Evolutionary conservation across 768 basidiomycete species (phyloP), one percentile per base, ranked within the genome.

Genomic region (Auriscalpium microsporum): DNA sequence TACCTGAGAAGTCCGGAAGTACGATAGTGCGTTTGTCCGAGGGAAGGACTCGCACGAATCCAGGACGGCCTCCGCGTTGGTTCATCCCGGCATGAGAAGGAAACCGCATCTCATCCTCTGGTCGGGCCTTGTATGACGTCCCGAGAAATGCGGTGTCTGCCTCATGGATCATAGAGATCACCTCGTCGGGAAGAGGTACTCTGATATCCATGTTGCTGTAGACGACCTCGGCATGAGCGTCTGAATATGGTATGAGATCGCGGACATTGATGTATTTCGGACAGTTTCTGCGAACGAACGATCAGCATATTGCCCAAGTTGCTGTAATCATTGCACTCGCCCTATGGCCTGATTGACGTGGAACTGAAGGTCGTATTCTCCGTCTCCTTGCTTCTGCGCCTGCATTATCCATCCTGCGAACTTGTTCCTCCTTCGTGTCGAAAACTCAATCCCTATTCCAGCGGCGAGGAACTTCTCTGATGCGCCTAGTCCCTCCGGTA

Each of bases 241-340:
- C 55, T 0, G 73, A 63, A 56, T 74, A 66, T 1, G 81, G 70
- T n/a, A 69, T 62, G 9, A 86, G 68, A 11, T 81, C 73, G 11
- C 82, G 77, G 40, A 78, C 64, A 50, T 75, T 82, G 62, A 85
- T 86, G 56, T 86, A 86, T 61, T 86, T 86, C 10, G 84, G 84
- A 62, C 21, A 21, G 21, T 21, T 21, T 21, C 21, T 84, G 47
- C n/a, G 47, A 21, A 33, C 47, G 47, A 28, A 45, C 16, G 9
- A 21, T 21, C 8, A 28, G 10, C 14, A 21, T 28, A 8, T 21
- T 48, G n/a, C 45, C 45, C 23, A 16, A 45, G 16, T 21, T n/a
- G 11, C n/a, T n/a, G 14, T n/a, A 50, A 17, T 6, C 2, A 17
- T 50, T 17, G 10, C 16, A 72, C 77, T 47, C 58, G 82, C 82